Evolutionary conservation across 306 rosid genomes (phyloP).

Genomic region (Sicyos baderoa): DNA sequence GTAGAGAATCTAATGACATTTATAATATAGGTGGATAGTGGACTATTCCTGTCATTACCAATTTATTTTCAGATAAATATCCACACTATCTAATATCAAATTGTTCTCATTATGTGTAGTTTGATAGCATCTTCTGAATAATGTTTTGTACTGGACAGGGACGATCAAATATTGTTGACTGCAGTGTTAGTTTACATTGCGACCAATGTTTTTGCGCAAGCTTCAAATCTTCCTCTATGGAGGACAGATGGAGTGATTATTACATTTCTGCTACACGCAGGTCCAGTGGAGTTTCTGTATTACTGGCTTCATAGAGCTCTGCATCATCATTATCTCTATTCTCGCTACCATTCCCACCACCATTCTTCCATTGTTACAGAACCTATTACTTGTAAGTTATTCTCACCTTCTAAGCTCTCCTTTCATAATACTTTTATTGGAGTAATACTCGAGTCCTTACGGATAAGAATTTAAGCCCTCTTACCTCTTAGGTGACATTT

Average conservation of each 20-base stretch:
- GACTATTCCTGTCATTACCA: too few relatives aligned
- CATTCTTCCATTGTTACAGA: constrained; percentile 45
- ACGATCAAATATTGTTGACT: constrained; percentile 33
- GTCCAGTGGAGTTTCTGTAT: constrained; percentile 36
- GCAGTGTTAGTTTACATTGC: constrained; percentile 13
- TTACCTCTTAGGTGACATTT: too few relatives aligned
- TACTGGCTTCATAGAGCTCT: constrained; percentile 49
- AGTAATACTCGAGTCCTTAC: too few relatives aligned
- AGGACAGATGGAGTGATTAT: constrained; percentile 27
- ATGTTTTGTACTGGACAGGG: constrained; percentile 23
- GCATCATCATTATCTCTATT: constrained; percentile 41
- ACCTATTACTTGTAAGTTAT: constrained; percentile 36
- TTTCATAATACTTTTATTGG: too few relatives aligned
- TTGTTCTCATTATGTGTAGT: too few relatives aligned
- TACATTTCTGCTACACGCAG: constrained; percentile 25
- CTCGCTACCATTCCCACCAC: constrained; percentile 45
- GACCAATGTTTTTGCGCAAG: neutral
- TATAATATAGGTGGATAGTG: too few relatives aligned
- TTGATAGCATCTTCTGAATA: too few relatives aligned
- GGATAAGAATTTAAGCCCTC: too few relatives aligned
- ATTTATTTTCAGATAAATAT: too few relatives aligned
- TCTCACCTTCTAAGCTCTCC: neutral
- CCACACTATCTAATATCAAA: too few relatives aligned
- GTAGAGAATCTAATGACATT: too few relatives aligned
- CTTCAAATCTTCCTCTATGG: constrained; percentile 21